A percentile compares a stretch with the other conserved stretches of the same genome.
Evolutionary conservation across 2,329 filamentous ascomycete species (phyloP).

Genomic region (Rosellinia necatrix): DNA sequence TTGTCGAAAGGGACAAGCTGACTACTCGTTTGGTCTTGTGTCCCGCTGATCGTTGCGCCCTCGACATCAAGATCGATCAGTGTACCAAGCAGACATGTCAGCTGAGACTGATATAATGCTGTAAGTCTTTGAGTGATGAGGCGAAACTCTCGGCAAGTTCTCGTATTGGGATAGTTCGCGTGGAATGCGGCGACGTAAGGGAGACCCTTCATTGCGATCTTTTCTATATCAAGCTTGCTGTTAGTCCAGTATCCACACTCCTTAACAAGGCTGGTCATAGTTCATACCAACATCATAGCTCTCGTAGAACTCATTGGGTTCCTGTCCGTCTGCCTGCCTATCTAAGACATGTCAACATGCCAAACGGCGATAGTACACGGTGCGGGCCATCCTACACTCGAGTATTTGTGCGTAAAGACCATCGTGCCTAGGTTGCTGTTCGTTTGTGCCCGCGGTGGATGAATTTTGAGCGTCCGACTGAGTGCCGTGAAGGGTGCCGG

Average conservation of each 20-base stretch:
- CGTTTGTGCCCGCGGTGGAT: background rate
- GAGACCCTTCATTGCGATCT: conserved; percentile 3
- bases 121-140: background rate
- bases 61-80: conserved; percentile 4
- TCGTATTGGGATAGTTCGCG: conserved; percentile 2
- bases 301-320: conserved; percentile 4
- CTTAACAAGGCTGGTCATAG: background rate
- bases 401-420: conserved; percentile 14
- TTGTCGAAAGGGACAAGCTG: conserved; percentile 13
- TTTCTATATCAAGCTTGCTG: background rate
- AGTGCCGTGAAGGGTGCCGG: background rate
- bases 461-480: background rate
- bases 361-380: background rate
- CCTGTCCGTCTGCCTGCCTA: background rate
- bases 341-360: background rate
- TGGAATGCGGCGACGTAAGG: conserved; percentile 13
- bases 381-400: background rate
- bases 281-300: conserved; percentile 8
- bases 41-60: background rate
- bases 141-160: conserved; percentile 8
- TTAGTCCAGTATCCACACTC: background rate
- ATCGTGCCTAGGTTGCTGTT: background rate
- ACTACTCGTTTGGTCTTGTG: background rate
- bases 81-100: conserved; percentile 10
- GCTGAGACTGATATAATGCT: background rate